Evolutionary conservation across 2,329 filamentous ascomycete species (phyloP), one percentile per base, ranked within the genome.

Genomic region (Ophiostoma himal-ulmi): DNA sequence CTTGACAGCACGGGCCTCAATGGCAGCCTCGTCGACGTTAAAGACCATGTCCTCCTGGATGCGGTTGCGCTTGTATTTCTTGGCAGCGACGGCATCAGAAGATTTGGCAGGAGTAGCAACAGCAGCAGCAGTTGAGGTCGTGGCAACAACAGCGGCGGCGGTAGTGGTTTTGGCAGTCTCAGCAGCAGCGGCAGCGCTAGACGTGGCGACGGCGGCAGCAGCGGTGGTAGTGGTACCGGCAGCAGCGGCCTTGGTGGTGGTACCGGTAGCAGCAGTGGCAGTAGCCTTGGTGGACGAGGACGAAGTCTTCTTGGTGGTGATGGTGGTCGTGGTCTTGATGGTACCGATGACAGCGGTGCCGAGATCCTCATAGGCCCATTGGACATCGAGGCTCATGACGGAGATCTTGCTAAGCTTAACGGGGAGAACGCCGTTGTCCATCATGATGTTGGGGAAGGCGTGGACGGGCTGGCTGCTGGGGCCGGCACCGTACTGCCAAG

Each of bases 371-470:
- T 85, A 85, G 2, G 80, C 80, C 85, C 84, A 88, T 67, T 80
- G 76, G 60, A 86, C 77, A 71, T 82, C 81, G 39, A 87, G 72
- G 14, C 78, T 74, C 65, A 87, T 76, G 37, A 86, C 75, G 57
- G 76, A 39, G 20, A 65, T n/a, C 62, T 65, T 72, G n/a, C 69
- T 34, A 39, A 70, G 69, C 57, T 70, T 54, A 73, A 80, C 74
- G 0, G 85, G 85, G 26, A 87, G 79, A 26, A 80, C 76, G 26
- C 76, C 74, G 72, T 76, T 76, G 60, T 83, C 81, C 57, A 86
- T 75, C 74, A 81, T 81, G 75, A 85, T 80, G 76, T 87, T 86
- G 73, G 85, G 81, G 75, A 81, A 87, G 14, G 84, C 85, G 74
- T 86, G 84, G 72, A 86, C 84, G 22, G 83, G 83, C 34, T 80